Percentiles rank a stretch among this genome's conserved stretches.
Evolutionary conservation across 169 alveolate species (phyloP).

Genomic region (Plasmodium adleri): DNA sequence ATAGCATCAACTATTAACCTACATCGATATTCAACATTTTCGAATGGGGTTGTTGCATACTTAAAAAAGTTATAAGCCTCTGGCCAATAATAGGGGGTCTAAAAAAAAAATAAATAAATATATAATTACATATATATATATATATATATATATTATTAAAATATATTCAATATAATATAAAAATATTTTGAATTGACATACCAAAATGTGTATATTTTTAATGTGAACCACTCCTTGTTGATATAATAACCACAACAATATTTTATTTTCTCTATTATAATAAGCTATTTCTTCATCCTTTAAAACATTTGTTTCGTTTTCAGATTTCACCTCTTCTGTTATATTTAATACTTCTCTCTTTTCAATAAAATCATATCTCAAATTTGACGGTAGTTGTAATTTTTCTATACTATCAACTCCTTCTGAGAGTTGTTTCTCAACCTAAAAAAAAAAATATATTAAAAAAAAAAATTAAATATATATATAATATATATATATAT

Average conservation of each 20-base stretch:
- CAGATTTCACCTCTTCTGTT: slow-evolving; percentile 23
- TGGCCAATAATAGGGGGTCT: slow-evolving; percentile 69
- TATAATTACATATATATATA: background rate
- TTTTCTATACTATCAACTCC: slow-evolving; percentile 67
- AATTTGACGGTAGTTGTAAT: slow-evolving; percentile 39
- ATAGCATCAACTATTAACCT: slow-evolving; percentile 57
- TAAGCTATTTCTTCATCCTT: slow-evolving; percentile 53
- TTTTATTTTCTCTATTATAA: slow-evolving; percentile 55
- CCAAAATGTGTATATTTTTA: slow-evolving; percentile 66
- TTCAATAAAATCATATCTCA: slow-evolving; percentile 21
- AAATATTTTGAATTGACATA: background rate
- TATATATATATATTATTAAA: background rate
- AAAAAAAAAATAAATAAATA: background rate
- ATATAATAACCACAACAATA: slow-evolving; percentile 57
- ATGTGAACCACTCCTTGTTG: slow-evolving; percentile 70
- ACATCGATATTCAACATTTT: slow-evolving; percentile 56
- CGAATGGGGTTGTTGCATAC: slow-evolving; percentile 61
- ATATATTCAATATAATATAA: background rate
- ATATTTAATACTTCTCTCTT: background rate
- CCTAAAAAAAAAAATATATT: slow-evolving; percentile 9
- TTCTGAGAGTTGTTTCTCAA: slow-evolving; percentile 45
- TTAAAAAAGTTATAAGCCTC: slow-evolving; percentile 61
- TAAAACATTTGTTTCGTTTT: slow-evolving; percentile 11
- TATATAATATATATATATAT: background rate
- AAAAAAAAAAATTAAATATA: background rate